Percentiles rank a stretch among this genome's conserved stretches.
phyloP scores from a whole-genome alignment of 352 stramenopile species.

The Pythium oligandrum region DNA sequence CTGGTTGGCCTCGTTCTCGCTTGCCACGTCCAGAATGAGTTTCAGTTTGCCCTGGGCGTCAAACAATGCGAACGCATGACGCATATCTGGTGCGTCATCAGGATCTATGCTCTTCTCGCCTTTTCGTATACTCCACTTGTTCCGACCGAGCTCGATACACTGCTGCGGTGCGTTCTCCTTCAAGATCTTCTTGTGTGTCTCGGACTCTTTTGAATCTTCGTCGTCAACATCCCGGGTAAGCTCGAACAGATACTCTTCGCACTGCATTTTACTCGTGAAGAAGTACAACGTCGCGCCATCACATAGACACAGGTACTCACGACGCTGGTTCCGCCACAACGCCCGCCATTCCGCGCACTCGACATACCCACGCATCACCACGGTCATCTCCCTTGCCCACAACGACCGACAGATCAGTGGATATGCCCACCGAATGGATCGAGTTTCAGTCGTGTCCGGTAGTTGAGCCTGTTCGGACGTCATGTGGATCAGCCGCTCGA shows the following conservation, averaged over 20 bases:
- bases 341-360: conserved; percentile 53
- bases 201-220: conserved; percentile 3
- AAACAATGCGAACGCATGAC: conserved; percentile 68
- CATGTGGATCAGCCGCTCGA: not conserved
- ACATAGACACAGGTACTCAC: conserved; percentile 58
- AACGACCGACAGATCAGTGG: conserved; percentile 13
- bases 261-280: conserved; percentile 41
- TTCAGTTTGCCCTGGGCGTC: conserved; percentile 36
- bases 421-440: conserved; percentile 1
- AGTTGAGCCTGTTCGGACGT: not conserved
- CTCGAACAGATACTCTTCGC: conserved; percentile 58
- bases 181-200: conserved; percentile 33
- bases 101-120: conserved; percentile 12
- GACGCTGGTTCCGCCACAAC: conserved; percentile 58
- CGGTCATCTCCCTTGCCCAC: conserved; percentile 11
- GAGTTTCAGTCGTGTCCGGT: not conserved
- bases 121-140: conserved; percentile 46
- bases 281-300: conserved; percentile 52
- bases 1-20: conserved; percentile 23
- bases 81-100: conserved; percentile 8
- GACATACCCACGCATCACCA: conserved; percentile 46
- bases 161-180: conserved; percentile 39
- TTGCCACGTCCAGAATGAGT: conserved; percentile 50
- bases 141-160: conserved; percentile 37
- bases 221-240: conserved; percentile 6